phyloP scores from a whole-genome alignment of 306 rosid genomes.

The Vicia faba region DNA sequence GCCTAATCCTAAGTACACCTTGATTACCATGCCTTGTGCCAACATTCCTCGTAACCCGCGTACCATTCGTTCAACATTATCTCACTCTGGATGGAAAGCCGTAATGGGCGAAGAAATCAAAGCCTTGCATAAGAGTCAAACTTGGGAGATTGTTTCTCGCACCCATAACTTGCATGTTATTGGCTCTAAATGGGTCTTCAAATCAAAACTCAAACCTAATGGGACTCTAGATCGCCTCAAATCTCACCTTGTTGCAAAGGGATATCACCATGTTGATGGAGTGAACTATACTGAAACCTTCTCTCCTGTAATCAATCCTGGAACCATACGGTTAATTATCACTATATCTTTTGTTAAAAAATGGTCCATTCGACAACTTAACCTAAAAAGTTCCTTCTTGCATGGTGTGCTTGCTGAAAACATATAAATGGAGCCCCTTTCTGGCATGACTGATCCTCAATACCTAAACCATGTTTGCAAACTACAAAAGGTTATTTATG shows the following conservation, averaged over 20 bases:
- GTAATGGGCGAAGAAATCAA: neutral
- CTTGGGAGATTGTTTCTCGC: neutral
- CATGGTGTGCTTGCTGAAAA: neutral
- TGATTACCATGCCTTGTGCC: neutral
- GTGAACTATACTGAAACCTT: conserved; percentile 3
- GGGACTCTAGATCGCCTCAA: neutral
- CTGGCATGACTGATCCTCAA: neutral
- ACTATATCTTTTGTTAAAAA: neutral
- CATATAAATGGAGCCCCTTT: neutral
- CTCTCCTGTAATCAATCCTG: neutral
- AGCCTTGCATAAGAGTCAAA: neutral
- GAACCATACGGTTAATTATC: neutral
- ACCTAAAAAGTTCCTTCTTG: neutral
- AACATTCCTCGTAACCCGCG: neutral
- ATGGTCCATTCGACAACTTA: conserved; percentile 12
- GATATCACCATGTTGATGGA: conserved; percentile 13
- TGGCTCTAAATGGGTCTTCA: neutral
- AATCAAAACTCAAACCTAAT: neutral
- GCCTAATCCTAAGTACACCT: conserved; percentile 4
- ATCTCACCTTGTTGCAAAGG: neutral
- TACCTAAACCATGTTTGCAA: neutral
- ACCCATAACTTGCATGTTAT: neutral
- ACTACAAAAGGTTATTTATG: neutral
- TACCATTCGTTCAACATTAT: neutral
- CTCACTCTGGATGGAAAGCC: neutral